Evolutionary conservation across 1,284 basidiomycete genomes (phyloP), one percentile per base, ranked within the genome.

Genomic region (Phellinidium pouzarii): DNA sequence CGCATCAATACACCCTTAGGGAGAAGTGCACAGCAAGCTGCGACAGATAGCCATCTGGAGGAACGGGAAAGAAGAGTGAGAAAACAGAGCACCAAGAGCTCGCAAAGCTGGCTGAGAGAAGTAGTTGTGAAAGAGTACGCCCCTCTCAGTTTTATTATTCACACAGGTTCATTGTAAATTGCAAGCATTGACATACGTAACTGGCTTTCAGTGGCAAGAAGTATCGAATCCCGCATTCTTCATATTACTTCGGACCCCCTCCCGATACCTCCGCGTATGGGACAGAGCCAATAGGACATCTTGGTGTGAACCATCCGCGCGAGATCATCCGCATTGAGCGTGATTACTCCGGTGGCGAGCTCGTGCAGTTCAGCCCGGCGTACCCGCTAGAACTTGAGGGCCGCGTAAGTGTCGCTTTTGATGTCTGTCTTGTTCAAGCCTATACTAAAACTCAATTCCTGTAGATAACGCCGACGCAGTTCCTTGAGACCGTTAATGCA

Each of bases 371-470:
- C 65, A 74, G 86, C 27, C 77, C 88, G 0, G 78, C 84, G 58
- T 93, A 87, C 65, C 90, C 87, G 1, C 67, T 92, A 20, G 90
- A 93, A 62, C 71, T 93, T 5, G 89, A 91, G 61, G 86, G 87
- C 52, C 77, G 90, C 64, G 87, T 91, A 64, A 61, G 84, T 77
- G n/a, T 52, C 50, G 40, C 44, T 53, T 23, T 54, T 23, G 7
- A 43, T 36, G 23, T 40, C 44, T 42, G 34, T 44, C 52, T 41
- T 47, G 41, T 59, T 55, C 19, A 20, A 12, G 9, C 25, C 25
- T 36, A 12, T 14, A 3, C 26, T 41, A 31, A 41, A 17, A 14
- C 5, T 40, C 44, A 41, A 31, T 38, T 48, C 50, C 36, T 53
- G 45, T 58, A 90, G 86, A 80, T 91, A 64, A 87, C 85, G 20